Evolutionary conservation across 2,329 filamentous ascomycete species (phyloP).

Genomic region (Graphilbum fragrans): DNA sequence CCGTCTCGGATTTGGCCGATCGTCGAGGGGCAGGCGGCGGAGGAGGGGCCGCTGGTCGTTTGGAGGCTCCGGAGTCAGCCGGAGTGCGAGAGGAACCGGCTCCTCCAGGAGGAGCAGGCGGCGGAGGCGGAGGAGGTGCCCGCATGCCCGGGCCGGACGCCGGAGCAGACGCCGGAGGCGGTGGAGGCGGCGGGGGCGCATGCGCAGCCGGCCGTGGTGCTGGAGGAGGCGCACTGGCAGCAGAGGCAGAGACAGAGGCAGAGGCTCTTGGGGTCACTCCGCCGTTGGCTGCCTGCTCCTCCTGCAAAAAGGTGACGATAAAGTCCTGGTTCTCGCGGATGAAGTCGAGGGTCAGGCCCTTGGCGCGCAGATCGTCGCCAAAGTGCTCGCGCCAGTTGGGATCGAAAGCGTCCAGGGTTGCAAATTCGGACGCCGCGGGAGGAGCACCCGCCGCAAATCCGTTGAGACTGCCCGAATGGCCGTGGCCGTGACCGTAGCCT

Average conservation of each 20-base stretch:
- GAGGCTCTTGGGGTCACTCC: no score
- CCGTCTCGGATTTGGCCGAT: conserved; percentile 36
- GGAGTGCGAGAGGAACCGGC: conserved; percentile 16
- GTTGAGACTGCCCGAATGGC: conserved; percentile 33
- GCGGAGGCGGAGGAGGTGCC: conserved; percentile 28
- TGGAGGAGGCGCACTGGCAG: conserved; percentile 1
- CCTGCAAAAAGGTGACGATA: conserved; percentile 50
- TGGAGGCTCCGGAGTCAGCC: conserved; percentile 22
- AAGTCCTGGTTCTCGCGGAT: conserved; percentile 59
- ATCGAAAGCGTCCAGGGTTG: conserved; percentile 51
- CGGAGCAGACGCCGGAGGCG: conserved; percentile 26
- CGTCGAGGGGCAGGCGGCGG: conserved; percentile 49
- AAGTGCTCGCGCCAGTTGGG: conserved; percentile 54
- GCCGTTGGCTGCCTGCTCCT: conserved; percentile 34
- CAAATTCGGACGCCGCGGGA: conserved; percentile 41
- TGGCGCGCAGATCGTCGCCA: conserved; percentile 48
- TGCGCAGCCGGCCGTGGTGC: not conserved
- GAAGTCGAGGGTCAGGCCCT: conserved; percentile 53
- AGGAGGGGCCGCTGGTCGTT: conserved; percentile 34
- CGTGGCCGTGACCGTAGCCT: conserved; percentile 13
- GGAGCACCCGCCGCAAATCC: conserved; percentile 9
- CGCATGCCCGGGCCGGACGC: conserved; percentile 12
- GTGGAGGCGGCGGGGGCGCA: conserved; percentile 15
- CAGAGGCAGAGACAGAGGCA: conserved; percentile 4
- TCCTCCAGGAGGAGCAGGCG: conserved; percentile 15